A percentile compares a stretch with the other conserved stretches of the same genome.
Evolutionary conservation across 2,329 filamentous ascomycete species (phyloP).

Genomic region (Epichloe coenophiala): DNA sequence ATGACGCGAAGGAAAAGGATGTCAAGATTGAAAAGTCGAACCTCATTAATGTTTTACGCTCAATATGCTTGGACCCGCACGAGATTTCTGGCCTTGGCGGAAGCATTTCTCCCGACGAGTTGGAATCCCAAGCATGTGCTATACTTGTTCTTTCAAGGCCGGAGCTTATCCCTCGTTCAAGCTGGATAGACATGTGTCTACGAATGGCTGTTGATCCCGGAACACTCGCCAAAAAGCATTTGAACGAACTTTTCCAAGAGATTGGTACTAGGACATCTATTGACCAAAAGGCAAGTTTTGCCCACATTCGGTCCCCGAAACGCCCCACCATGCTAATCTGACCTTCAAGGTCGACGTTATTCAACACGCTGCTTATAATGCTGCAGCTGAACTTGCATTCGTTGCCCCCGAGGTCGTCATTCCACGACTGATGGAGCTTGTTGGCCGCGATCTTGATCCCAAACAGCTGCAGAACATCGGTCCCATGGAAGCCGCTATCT

Average conservation of each 20-base stretch:
- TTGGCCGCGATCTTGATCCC: slow-evolving; percentile 60
- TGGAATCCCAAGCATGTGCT: slow-evolving; percentile 61
- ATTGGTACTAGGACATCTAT: slow-evolving; percentile 39
- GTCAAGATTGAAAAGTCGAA: slow-evolving; percentile 52
- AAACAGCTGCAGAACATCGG: slow-evolving; percentile 59
- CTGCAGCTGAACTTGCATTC: slow-evolving; percentile 84
- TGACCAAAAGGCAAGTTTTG: slow-evolving; percentile 34
- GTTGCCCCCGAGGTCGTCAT: slow-evolving; percentile 77
- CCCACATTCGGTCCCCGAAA: not conserved
- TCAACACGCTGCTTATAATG: slow-evolving; percentile 63
- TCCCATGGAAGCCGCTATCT: slow-evolving; percentile 83
- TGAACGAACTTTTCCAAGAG: slow-evolving; percentile 53
- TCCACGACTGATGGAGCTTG: slow-evolving; percentile 58
- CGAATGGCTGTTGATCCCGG: slow-evolving; percentile 74
- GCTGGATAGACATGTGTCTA: slow-evolving; percentile 84
- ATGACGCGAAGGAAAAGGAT: slow-evolving; percentile 65
- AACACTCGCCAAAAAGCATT: slow-evolving; percentile 50
- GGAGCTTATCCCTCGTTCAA: slow-evolving; percentile 61
- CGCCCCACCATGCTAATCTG: slow-evolving; percentile 1
- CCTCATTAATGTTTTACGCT: slow-evolving; percentile 46
- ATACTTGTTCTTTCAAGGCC: slow-evolving; percentile 66
- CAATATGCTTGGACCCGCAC: slow-evolving; percentile 49
- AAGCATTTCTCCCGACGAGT: slow-evolving; percentile 29
- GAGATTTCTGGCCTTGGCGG: slow-evolving; percentile 30
- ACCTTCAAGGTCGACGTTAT: slow-evolving; percentile 24